phyloP scores from a whole-genome alignment of 1,139 yeast species.

The Taiozyma sp. region DNA sequence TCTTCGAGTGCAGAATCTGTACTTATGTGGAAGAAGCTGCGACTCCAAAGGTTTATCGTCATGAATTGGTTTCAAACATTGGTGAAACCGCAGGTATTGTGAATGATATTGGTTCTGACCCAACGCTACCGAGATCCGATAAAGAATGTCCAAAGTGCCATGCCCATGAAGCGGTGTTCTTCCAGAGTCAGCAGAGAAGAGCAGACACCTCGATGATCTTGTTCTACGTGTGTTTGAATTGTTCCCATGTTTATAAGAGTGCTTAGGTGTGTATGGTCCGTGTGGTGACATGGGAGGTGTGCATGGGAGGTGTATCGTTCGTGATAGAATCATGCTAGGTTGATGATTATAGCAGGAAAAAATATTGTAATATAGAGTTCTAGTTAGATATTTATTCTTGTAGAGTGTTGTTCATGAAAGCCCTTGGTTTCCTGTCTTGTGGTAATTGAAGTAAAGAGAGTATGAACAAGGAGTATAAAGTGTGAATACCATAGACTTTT shows the following conservation, averaged over 20 bases:
- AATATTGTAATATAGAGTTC: neutral
- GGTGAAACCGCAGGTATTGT: slow-evolving; percentile 96
- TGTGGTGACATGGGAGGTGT: neutral
- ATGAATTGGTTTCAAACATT: slow-evolving; percentile 82
- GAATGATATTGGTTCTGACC: slow-evolving; percentile 93
- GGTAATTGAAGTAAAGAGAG: no score
- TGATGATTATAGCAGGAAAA: neutral
- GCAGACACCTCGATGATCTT: slow-evolving; percentile 95
- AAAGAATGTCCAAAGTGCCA: slow-evolving; percentile 90
- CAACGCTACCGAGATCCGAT: slow-evolving; percentile 92
- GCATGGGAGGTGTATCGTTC: no score
- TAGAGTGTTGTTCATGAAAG: no score
- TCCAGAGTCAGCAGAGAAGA: slow-evolving; percentile 92
- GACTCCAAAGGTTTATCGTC: slow-evolving; percentile 84
- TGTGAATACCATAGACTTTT: no score
- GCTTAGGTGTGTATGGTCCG: neutral
- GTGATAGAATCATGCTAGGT: neutral
- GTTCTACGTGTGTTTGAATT: slow-evolving; percentile 86
- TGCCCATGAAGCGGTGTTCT: slow-evolving; percentile 87
- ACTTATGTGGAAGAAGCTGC: slow-evolving; percentile 91
- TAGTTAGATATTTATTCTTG: no score
- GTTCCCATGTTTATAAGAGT: slow-evolving; percentile 60
- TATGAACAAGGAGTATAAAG: no score
- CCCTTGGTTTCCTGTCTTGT: no score
- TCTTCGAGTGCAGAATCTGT: slow-evolving; percentile 94